Evolutionary conservation across 1,139 yeast species (phyloP).

Genomic region (Dujonia santamariae): DNA sequence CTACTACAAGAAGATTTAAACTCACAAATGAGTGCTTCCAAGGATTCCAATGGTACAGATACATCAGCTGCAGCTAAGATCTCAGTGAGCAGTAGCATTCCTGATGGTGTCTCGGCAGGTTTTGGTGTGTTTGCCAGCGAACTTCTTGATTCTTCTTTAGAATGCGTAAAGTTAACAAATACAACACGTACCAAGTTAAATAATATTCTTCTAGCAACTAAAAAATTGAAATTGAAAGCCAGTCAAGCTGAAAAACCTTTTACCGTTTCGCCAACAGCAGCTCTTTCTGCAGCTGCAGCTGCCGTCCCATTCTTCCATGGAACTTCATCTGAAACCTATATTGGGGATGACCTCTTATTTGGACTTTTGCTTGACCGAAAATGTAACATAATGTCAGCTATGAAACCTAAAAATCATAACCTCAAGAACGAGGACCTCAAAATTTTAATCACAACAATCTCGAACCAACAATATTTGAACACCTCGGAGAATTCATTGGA

Average conservation of each 20-base stretch:
- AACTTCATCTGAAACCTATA: neutral
- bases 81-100: slow-evolving; percentile 1
- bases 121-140: slow-evolving; percentile 29
- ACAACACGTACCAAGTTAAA: slow-evolving; percentile 32
- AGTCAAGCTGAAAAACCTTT: slow-evolving; percentile 3
- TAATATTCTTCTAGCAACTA: slow-evolving; percentile 23
- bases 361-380: slow-evolving; percentile 21
- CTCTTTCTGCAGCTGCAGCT: neutral
- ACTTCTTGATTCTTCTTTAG: slow-evolving; percentile 26
- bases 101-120: slow-evolving; percentile 9
- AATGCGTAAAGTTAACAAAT: slow-evolving; percentile 30
- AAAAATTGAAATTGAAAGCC: slow-evolving; percentile 16
- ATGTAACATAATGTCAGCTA: slow-evolving; percentile 24
- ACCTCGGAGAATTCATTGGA: slow-evolving; percentile 30
- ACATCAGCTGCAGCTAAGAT: slow-evolving; percentile 5
- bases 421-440: slow-evolving; percentile 31
- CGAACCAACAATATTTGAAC: slow-evolving; percentile 21
- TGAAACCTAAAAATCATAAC: slow-evolving; percentile 35
- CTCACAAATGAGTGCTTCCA: neutral
- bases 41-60: slow-evolving; percentile 2
- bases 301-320: slow-evolving; percentile 5
- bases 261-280: slow-evolving; percentile 1
- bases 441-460: slow-evolving; percentile 27
- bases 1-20: slow-evolving; percentile 1
- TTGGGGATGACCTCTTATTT: slow-evolving; percentile 31